Percentiles rank a stretch among this genome's conserved stretches.
These are phyloP conservation scores for Osmanthus fragrans DNA, from an alignment of 257 asterid species.

Conservation along the genomic window DNA sequence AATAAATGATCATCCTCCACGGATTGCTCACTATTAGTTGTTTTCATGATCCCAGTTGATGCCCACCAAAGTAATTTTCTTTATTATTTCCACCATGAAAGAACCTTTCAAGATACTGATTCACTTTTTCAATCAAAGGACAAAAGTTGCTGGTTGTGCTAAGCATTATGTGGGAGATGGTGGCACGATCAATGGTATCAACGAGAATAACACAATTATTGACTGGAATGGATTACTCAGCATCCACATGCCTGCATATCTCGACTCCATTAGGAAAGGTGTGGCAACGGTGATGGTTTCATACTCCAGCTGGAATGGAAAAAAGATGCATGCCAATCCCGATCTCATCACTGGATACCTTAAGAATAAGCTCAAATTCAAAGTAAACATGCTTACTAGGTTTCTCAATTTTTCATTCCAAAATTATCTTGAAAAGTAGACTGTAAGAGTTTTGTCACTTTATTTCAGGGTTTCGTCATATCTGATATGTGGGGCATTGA, in stretches of 20 bases:
- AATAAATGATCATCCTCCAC: neutral
- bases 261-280: conserved; percentile 35
- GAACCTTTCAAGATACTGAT: neutral
- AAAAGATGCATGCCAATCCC: conserved; percentile 41
- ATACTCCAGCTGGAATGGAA: conserved; percentile 42
- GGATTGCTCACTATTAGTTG: neutral
- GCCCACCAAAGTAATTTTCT: neutral
- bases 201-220: conserved; percentile 36
- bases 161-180: conserved; percentile 49
- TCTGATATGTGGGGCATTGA: conserved; percentile 48
- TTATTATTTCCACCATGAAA: neutral
- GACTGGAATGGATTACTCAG: conserved; percentile 29
- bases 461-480: conserved; percentile 41
- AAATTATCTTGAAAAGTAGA: neutral
- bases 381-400: neutral
- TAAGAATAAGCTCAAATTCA: conserved; percentile 39
- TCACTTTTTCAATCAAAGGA: conserved; percentile 18
- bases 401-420: neutral
- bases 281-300: conserved; percentile 42
- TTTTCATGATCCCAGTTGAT: neutral
- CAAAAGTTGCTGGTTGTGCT: conserved; percentile 41
- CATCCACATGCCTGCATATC: conserved; percentile 42
- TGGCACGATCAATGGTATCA: conserved; percentile 38
- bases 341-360: conserved; percentile 34
- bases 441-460: neutral